Evolutionary conservation across 768 basidiomycete genomes (phyloP).

Genomic region (Pleurotus cornucopiae): DNA sequence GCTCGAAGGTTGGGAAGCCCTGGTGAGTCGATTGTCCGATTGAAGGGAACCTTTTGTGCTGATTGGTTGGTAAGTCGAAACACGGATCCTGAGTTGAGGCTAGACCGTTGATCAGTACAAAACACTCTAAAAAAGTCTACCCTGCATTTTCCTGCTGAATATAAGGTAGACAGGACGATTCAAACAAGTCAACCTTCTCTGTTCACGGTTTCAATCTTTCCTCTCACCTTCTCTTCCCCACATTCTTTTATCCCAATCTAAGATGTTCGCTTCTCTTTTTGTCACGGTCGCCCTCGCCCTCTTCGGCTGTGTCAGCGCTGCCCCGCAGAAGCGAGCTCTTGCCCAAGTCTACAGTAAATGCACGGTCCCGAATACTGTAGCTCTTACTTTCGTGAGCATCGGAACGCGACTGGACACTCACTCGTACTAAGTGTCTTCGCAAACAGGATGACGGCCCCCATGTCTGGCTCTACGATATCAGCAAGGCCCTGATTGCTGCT

Average conservation of each 20-base stretch:
- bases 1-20: no score
- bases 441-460: slow-evolving; percentile 24
- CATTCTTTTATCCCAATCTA: slow-evolving; percentile 17
- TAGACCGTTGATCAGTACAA: no score
- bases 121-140: no score
- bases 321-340: slow-evolving; percentile 18
- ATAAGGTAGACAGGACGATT: no score
- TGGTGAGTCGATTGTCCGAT: no score
- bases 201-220: neutral
- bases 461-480: slow-evolving; percentile 14
- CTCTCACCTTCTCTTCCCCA: slow-evolving; percentile 10
- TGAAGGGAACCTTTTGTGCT: no score
- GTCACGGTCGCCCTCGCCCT: neutral
- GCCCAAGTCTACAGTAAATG: slow-evolving; percentile 20
- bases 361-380: slow-evolving; percentile 22
- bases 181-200: no score
- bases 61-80: no score
- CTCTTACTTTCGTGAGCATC: slow-evolving; percentile 23
- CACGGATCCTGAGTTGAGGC: no score
- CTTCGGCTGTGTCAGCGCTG: neutral
- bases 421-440: neutral
- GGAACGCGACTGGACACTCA: neutral
- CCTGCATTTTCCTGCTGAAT: no score
- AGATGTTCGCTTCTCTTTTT: neutral
- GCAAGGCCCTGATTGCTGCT: slow-evolving; percentile 14